Evolutionary conservation across 805 yeast genomes (phyloP).

Genomic region (Naumovozyma castellii): DNA sequence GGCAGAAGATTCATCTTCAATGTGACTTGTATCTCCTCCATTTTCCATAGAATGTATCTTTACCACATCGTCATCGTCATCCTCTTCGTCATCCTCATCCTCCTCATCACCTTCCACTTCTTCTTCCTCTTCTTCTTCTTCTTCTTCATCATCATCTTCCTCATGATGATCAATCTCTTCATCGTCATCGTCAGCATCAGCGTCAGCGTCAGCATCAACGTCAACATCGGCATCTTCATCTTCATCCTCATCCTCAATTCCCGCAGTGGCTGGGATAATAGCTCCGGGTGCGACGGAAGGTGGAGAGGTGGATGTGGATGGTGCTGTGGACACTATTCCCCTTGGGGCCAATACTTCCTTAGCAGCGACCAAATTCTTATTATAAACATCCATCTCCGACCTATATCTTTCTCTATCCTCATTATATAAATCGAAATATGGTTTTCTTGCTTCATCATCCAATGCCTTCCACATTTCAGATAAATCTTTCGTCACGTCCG

Average conservation of each 20-base stretch:
- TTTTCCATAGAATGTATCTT: slow-evolving; percentile 9
- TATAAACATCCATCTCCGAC: slow-evolving; percentile 55
- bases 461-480: slow-evolving; percentile 81
- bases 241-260: slow-evolving; percentile 1
- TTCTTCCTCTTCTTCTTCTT: slow-evolving; percentile 15
- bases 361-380: background rate
- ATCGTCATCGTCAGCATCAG: slow-evolving; percentile 27
- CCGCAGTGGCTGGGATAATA: background rate
- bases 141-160: slow-evolving; percentile 14
- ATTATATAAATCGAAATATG: slow-evolving; percentile 65
- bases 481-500: slow-evolving; percentile 67
- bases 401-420: slow-evolving; percentile 71
- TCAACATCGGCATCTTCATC: slow-evolving; percentile 4
- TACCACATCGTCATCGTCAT: slow-evolving; percentile 7
- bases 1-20: background rate
- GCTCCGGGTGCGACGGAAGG: background rate
- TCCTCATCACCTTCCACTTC: slow-evolving; percentile 8
- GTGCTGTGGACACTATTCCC: background rate
- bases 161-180: slow-evolving; percentile 5
- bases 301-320: background rate
- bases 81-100: slow-evolving; percentile 8
- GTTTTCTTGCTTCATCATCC: slow-evolving; percentile 57
- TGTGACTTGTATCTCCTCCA: background rate
- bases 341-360: background rate
- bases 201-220: slow-evolving; percentile 16